Percentiles rank a stretch among this genome's conserved stretches.
phyloP scores from a whole-genome alignment of 139 green algal genomes.

The Coccomyxa sp. region DNA sequence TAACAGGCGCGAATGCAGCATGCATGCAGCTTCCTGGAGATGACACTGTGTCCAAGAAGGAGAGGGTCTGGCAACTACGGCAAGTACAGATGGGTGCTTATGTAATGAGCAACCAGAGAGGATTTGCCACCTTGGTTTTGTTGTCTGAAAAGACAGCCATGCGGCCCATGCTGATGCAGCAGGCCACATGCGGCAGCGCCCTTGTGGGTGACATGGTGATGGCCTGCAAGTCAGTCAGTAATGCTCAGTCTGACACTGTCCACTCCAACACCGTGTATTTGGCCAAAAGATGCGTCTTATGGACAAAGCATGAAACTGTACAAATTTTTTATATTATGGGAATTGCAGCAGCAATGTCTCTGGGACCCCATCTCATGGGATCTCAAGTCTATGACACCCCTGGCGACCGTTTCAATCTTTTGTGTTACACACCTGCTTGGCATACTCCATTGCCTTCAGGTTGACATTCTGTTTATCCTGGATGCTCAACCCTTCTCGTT shows the following conservation, averaged over 20 bases:
- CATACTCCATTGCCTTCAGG: conserved; percentile 48
- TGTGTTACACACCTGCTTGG: conserved; percentile 23
- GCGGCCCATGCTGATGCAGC: conserved; percentile 58
- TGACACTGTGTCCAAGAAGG: background rate
- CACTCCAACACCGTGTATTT: background rate
- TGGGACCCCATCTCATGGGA: background rate
- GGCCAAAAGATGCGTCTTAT: background rate
- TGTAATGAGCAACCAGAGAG: background rate
- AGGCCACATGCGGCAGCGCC: conserved; percentile 25
- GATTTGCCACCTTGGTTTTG: conserved; percentile 42
- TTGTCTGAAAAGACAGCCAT: conserved; percentile 71
- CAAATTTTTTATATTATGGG: background rate
- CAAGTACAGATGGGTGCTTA: no score
- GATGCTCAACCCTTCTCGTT: background rate
- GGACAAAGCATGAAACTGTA: background rate
- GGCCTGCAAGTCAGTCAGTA: conserved; percentile 12
- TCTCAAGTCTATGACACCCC: background rate
- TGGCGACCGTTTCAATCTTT: background rate
- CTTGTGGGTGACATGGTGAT: background rate
- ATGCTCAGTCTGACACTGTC: background rate
- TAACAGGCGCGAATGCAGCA: background rate
- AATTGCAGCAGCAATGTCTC: background rate
- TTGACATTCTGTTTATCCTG: conserved; percentile 35
- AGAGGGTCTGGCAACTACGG: background rate
- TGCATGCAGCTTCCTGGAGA: background rate